Conservation (phyloP, 176 grass and related monocot genomes). For the Musa schizocarpa region DNA sequence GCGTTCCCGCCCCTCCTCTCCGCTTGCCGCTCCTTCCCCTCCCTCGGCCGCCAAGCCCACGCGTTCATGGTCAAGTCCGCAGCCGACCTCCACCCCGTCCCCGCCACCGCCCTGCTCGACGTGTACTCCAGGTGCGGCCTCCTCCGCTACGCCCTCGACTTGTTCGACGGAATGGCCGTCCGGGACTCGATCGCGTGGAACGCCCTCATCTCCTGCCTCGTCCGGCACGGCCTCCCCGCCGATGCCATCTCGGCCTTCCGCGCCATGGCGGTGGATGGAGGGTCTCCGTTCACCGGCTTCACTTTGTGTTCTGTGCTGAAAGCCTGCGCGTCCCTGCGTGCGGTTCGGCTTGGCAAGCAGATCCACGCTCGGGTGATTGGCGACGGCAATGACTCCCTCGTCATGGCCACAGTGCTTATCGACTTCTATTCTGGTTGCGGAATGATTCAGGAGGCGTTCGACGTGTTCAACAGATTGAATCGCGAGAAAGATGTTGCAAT, state of each 20-base stretch:
- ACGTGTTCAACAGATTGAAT: slow-evolving; percentile 19
- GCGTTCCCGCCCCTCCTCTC: slow-evolving; percentile 30
- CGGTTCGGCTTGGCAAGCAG: slow-evolving; percentile 30
- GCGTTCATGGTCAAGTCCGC: slow-evolving; percentile 34
- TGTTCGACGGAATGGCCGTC: slow-evolving; percentile 56
- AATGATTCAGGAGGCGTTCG: slow-evolving; percentile 34
- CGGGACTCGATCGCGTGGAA: slow-evolving; percentile 54
- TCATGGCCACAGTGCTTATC: slow-evolving; percentile 35
- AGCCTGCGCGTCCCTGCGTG: slow-evolving; percentile 29
- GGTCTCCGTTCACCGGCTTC: slow-evolving; percentile 22
- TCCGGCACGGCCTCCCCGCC: slow-evolving; percentile 24
- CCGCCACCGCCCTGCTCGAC: slow-evolving; percentile 43
- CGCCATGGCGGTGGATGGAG: slow-evolving; percentile 18
- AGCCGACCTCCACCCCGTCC: slow-evolving; percentile 23
- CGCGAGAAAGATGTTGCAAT: slow-evolving; percentile 32
- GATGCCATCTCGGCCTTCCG: slow-evolving; percentile 22
- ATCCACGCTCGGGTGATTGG: slow-evolving; percentile 35
- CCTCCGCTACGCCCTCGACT: slow-evolving; percentile 23
- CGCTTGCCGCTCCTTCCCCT: slow-evolving; percentile 8
- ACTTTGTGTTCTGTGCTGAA: slow-evolving; percentile 47
- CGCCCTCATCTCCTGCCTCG: slow-evolving; percentile 39
- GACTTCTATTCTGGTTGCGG: slow-evolving; percentile 54
- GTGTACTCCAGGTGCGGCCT: slow-evolving; percentile 27
- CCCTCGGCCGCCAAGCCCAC: slow-evolving; percentile 14
- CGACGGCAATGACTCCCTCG: slow-evolving; percentile 17